Percentiles rank a stretch among this genome's conserved stretches.
These are phyloP conservation scores for Colletotrichum tropicicola DNA, from an alignment of 2,329 filamentous ascomycete genomes.

Conservation along the genomic window DNA sequence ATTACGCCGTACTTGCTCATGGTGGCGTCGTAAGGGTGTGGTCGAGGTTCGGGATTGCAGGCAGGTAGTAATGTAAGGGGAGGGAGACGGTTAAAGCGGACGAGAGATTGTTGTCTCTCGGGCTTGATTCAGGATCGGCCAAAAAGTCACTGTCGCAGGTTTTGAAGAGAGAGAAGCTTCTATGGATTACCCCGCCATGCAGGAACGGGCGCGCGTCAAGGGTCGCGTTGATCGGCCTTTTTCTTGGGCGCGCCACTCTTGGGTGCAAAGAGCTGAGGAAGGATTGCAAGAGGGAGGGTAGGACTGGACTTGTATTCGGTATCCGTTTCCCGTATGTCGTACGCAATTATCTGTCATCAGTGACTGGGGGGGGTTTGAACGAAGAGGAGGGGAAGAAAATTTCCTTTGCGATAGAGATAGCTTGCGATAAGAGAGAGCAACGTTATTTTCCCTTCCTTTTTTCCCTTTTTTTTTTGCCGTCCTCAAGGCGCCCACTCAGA, in stretches of 20 bases:
- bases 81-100: not conserved
- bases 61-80: slow-evolving; percentile 4
- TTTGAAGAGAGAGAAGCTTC: slow-evolving; percentile 8
- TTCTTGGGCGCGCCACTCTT: slow-evolving; percentile 5
- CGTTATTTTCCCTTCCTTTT: not conserved
- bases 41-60: not conserved
- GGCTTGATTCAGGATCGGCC: slow-evolving; percentile 1
- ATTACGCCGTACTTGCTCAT: slow-evolving; percentile 97
- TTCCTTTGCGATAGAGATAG: slow-evolving; percentile 2
- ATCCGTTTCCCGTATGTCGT: not conserved
- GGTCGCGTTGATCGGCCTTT: slow-evolving; percentile 25
- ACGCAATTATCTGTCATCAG: not conserved
- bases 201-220: slow-evolving; percentile 26
- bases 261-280: not conserved
- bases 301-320: not conserved
- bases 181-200: slow-evolving; percentile 32
- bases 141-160: not conserved
- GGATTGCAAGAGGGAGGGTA: not conserved
- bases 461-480: not conserved
- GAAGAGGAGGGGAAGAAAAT: not conserved
- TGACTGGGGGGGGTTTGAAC: not conserved
- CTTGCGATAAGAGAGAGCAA: slow-evolving; percentile 6
- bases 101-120: not conserved
- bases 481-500: not conserved
- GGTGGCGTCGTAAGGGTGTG: slow-evolving; percentile 34